These are phyloP conservation scores for Fusarium sp. DNA, from an alignment of 2,329 filamentous ascomycete genomes.

Conservation along the genomic window DNA sequence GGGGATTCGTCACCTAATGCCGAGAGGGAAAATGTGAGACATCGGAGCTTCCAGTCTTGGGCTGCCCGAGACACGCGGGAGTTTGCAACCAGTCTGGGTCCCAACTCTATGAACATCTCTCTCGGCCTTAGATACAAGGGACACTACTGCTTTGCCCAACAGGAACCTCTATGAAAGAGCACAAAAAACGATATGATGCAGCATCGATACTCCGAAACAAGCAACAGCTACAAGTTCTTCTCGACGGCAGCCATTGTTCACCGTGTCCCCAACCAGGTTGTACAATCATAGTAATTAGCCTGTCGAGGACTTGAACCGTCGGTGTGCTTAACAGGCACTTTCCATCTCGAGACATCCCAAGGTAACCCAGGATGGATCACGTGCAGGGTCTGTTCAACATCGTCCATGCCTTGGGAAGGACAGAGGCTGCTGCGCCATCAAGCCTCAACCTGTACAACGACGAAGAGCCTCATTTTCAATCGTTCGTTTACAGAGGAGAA, in stretches of 20 bases:
- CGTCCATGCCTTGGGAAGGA: conserved; percentile 4
- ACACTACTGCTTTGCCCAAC: background rate
- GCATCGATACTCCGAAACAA: background rate
- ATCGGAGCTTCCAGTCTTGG: background rate
- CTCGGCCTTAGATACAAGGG: background rate
- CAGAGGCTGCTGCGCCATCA: conserved; percentile 2
- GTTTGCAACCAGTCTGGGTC: background rate
- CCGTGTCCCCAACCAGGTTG: background rate
- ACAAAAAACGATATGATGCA: background rate
- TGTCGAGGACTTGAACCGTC: background rate
- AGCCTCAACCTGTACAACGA: background rate
- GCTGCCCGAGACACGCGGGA: background rate
- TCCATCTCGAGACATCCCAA: background rate
- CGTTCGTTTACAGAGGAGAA: background rate
- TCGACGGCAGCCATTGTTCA: background rate
- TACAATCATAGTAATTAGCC: too few relatives aligned
- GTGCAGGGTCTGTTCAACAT: conserved; percentile 2
- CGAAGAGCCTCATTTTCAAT: background rate
- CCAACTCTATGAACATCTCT: background rate
- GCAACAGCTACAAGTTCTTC: background rate
- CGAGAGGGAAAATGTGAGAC: background rate
- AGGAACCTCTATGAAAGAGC: rapidly evolving
- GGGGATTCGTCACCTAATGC: background rate
- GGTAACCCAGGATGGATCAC: conserved; percentile 7
- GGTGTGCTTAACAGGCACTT: background rate